Evolutionary conservation across 2,329 filamentous ascomycete genomes (phyloP), one percentile per base, ranked within the genome.

Genomic region (Claviceps africana): DNA sequence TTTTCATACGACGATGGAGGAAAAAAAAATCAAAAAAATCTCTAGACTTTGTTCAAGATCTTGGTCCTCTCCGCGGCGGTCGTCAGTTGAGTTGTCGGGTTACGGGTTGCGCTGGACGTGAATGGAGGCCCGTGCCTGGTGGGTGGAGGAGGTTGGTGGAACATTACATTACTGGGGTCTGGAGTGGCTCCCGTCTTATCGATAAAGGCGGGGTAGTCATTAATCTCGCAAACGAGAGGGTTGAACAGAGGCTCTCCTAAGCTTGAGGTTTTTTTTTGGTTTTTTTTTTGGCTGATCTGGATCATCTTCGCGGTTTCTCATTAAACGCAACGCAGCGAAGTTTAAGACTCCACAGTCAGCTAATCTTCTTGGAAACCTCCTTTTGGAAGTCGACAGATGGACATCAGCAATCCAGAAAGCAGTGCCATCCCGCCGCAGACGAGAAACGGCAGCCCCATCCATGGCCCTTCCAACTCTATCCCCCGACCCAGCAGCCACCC

Each of bases 361-460:
- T 40, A n/a, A n/a, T 52, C 44, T 31, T 33, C 33, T 19, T 61
- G 59, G 2, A 53, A 58, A 21, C 57, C 46, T 2, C 56, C 57
- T 4, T 22, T 28, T 0, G 65, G 64, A 5, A 67, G 40, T 48
- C 55, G 61, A n/a, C 64, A 62, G 0, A 48, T 19, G 48, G 64
- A 67, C 9, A 71, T 54, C 1, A 70, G 58, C 1, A 51, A 40
- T 3, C 64, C 60, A 0, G 64, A 61, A 62, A 62, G 39, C 3
- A 58, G 19, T 0, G 67, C 66, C 45, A 72, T 58, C 2, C 58
- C 46, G 0, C 66, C 67, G 0, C 71, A 61, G 2, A 65, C 61
- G 13, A 74, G 56, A 51, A 73, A 79, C 0, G 76, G 75, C 55
- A 81, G 58, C 0, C 76, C 78, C 31, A 72, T 64, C 71, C 70